Base-by-base conservation (phyloP, 176 grass and related monocot species). In the Carex parvula region DNA sequence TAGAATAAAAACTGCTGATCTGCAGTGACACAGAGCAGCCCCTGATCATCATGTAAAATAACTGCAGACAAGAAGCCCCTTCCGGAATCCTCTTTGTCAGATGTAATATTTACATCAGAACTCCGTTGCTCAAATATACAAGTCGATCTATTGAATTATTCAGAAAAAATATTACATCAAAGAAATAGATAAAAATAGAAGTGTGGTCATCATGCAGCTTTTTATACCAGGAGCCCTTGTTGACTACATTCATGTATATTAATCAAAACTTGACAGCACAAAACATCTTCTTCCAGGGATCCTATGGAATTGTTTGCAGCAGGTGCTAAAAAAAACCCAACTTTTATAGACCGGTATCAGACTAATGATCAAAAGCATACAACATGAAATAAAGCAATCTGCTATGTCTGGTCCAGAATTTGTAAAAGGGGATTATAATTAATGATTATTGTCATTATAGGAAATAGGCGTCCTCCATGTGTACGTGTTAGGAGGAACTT, bases 1-100 rank as follows among this genome's bases (percentile, higher is more conserved):
- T 93, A 98, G 68, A 98, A 98, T 37, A 98, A 86, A 89, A 98
- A 94, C 58, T 98, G 91, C 73, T 98, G 96, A 84, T 98, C 96
- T 79, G 89, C 91, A 81, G 96, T 93, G 44, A 92, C 91, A 87
- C 93, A 95, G 13, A 98, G 69, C 54, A 98, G 80, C 79, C 93
- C 91, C 84, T 70, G 76, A 69, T 89, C 83, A 81, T 89, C 86
- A 32, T 91, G 89, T 86, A 94, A 84, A 84, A 98, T 77, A 78
- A 83, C 12, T 70, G 89, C 90, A 86, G 95, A 93, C 79, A 92
- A 86, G 70, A 98, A 98, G 15, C 95, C 95, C 71, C 91, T 98
- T 90, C 91, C 87, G n/a, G 92, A 88, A 85, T 93, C 89, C 46
- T 95, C 87, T 3, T 93, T 90, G 57, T 92, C 86, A 18, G 84